These are phyloP conservation scores for Podila minutissima DNA, from an alignment of 192 early-diverging fungal genomes.

Conservation along the genomic window DNA sequence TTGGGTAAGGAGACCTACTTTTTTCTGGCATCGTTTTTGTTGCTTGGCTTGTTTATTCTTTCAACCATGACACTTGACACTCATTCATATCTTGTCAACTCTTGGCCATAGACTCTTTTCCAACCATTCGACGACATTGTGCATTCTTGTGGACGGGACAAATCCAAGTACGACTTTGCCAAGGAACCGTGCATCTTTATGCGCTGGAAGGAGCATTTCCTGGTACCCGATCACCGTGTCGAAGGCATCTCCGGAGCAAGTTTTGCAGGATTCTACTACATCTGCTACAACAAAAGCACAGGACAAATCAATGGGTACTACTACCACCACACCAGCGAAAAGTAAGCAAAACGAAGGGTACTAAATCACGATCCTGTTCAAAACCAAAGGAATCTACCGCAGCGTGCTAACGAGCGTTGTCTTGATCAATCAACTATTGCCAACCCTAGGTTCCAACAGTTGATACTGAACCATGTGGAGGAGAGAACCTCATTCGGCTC, in stretches of 20 bases:
- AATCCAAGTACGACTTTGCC: slow-evolving; percentile 60
- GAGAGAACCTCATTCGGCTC: slow-evolving; percentile 16
- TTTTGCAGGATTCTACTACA: slow-evolving; percentile 93
- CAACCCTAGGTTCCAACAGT: slow-evolving; percentile 32
- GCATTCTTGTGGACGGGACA: slow-evolving; percentile 57
- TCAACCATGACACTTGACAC: neutral
- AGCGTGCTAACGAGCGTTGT: neutral
- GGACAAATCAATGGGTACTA: slow-evolving; percentile 74
- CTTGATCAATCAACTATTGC: neutral
- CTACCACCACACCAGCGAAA: slow-evolving; percentile 65
- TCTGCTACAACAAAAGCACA: slow-evolving; percentile 73
- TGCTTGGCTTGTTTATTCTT: too few relatives aligned
- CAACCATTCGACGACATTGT: slow-evolving; percentile 59
- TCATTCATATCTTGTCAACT: neutral
- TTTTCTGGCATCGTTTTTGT: neutral
- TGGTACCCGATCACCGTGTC: slow-evolving; percentile 87
- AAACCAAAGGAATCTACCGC: neutral
- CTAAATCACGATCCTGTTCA: neutral
- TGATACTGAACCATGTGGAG: slow-evolving; percentile 21
- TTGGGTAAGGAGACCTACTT: slow-evolving; percentile 65
- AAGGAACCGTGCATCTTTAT: slow-evolving; percentile 79
- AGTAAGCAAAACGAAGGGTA: slow-evolving; percentile 44
- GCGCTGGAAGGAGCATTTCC: slow-evolving; percentile 95
- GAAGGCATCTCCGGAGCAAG: slow-evolving; percentile 81
- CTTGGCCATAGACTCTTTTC: slow-evolving; percentile 50